phyloP scores from a whole-genome alignment of 768 basidiomycete species.

The Pleurotus salmoneostramineus region DNA sequence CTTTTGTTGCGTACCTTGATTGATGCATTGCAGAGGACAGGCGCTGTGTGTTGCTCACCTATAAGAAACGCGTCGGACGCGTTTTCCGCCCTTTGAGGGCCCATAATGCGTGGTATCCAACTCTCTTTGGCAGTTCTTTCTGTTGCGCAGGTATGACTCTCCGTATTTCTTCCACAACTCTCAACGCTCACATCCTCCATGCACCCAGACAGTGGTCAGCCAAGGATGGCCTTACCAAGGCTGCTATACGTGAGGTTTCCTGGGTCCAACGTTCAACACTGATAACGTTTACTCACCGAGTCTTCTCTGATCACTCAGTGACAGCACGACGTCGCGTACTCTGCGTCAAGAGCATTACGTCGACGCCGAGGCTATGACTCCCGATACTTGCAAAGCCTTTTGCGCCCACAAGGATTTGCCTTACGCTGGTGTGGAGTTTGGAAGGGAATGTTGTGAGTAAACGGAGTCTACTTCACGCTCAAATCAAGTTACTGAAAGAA shows the following conservation, averaged over 20 bases:
- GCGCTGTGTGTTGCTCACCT: no score
- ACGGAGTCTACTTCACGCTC: background rate
- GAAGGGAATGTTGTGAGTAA: conserved; percentile 15
- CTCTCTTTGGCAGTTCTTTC: background rate
- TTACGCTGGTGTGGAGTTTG: conserved; percentile 13
- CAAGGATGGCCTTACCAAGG: conserved; percentile 8
- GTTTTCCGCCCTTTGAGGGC: no score
- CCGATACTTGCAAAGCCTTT: background rate
- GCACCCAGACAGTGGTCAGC: background rate
- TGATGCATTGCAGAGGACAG: no score
- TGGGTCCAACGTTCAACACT: background rate
- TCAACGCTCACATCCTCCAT: background rate
- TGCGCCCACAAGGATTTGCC: conserved; percentile 10
- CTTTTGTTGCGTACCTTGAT: no score
- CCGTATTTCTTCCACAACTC: background rate
- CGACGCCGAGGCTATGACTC: background rate
- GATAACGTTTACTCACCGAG: background rate
- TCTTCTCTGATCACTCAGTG: background rate
- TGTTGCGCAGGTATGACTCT: background rate
- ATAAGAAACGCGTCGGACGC: no score
- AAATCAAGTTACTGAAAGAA: background rate
- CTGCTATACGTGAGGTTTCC: conserved; percentile 1
- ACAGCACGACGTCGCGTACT: background rate
- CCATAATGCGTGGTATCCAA: background rate
- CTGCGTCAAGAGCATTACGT: background rate